Base-by-base conservation (phyloP, 73 alveolate genomes). In the Blepharisma japonicum region DNA sequence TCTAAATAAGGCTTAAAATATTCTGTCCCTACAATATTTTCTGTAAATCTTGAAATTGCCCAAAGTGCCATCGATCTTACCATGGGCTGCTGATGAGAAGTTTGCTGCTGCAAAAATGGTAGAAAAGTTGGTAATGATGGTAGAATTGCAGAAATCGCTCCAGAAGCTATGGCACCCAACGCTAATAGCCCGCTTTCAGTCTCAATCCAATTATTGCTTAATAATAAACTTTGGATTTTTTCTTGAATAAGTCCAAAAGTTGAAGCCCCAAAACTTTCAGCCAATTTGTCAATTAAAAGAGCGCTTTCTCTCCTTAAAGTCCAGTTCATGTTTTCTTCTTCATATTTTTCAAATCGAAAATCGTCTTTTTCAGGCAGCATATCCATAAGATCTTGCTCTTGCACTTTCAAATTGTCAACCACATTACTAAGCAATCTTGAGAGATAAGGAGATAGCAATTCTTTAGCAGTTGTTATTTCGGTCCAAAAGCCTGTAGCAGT, bases 301-400 rank as follows among this genome's bases (percentile, higher is more conserved):
- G 74, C 74, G 23, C 74, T 61, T 61, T 61, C 74, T 39, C 74
- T n/a, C 5, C 74, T 14, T 61, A 14, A 14, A 25, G 47, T 61
- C 48, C 74, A 61, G 46, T 61, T 61, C 23, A 14, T 61, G 18
- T 61, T 39, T 39, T 39, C 74, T 32, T 32, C 42, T 61, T 61
- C 74, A 8, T 61, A n/a, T 25, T 61, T 61, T n/a, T 61, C 74
- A 61, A 61, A 61, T 25, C 74, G 14, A 61, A 61, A 61, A 5
- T 61, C 74, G 0, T 61, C 74, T 8, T 61, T 61, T 25, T 61
- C 74, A 61, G 74, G 74, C 4, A 61, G 39, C 74, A 61, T 61
- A 2, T 61, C 18, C 74, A 61, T 61, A 20, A 61, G 14, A 61
- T 61, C 74, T 39, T 14, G 47, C 2, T 61, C 74, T 9, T n/a